Evolutionary conservation across 2,329 filamentous ascomycete species (phyloP), one percentile per base, ranked within the genome.

Genomic region (Trichoderma atrobrunneum): DNA sequence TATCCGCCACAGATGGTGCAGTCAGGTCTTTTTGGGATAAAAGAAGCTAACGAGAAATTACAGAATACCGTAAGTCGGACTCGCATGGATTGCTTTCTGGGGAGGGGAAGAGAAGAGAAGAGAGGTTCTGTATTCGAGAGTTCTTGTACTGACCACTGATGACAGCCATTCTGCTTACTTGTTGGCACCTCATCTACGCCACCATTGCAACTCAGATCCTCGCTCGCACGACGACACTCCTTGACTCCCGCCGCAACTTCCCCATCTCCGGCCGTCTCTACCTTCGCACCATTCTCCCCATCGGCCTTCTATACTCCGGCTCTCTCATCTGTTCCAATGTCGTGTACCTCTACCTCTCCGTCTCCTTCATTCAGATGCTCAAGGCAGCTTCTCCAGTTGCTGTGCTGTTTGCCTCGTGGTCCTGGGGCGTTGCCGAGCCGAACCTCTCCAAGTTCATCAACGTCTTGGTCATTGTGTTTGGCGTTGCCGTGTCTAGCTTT

Each of bases 291-390:
- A 90, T 92, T 74, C 84, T 91, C 39, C 90, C 90, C 73, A 92
- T 92, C 74, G 89, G 89, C 71, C 78, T 91, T 75, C 87, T 91
- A 81, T 91, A 91, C 84, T 90, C 87, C 67, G 85, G 88, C 77
- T 89, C 88, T 73, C 87, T 92, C 78, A 84, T 92, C 77, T 91
- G 88, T 80, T 90, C 88, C 76, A 92, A 92, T 80, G 82, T 91
- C 78, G 88, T 90, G 74, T 92, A 92, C 79, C 85, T 92, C 70
- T 90, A 92, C 79, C 85, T 92, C 69, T 90, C 86, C 70, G 89
- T 92, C 68, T 86, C 89, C 54, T 92, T 92, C 78, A 91, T 91
- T 75, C 90, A 92, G 83, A 92, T 92, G 89, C 85, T 92, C 77
- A 92, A 87, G 87, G 88, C 91, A 72, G 89, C 87, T 60, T 89